phyloP scores from a whole-genome alignment of 2,329 filamentous ascomycete species.

The Fusarium incarnatum region DNA sequence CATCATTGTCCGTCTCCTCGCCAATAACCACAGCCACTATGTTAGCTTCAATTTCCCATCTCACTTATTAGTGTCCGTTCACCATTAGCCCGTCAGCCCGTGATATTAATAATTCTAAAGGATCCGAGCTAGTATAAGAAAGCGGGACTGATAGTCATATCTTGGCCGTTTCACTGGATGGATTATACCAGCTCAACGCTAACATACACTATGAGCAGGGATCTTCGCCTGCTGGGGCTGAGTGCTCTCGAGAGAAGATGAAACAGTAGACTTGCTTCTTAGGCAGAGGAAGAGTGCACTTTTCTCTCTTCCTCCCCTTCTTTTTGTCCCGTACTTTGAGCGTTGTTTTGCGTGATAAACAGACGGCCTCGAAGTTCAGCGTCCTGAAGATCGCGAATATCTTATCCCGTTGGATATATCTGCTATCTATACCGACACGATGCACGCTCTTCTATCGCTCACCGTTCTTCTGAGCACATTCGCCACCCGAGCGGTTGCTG shows the following conservation, averaged over 20 bases:
- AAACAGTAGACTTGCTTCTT: conserved; percentile 10
- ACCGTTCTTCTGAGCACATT: conserved; percentile 19
- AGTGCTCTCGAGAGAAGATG: conserved; percentile 5
- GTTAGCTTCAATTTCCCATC: conserved; percentile 11
- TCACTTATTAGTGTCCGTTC: background rate
- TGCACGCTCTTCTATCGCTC: conserved; percentile 20
- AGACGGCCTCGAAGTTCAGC: background rate
- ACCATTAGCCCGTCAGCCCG: background rate
- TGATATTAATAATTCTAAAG: conserved; percentile 20
- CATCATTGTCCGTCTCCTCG: background rate
- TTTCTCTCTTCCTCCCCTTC: background rate
- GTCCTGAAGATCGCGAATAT: background rate
- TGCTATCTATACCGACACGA: background rate
- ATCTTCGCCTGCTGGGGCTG: conserved; percentile 28
- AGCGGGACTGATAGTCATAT: conserved; percentile 3
- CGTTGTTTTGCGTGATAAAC: background rate
- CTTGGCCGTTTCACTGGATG: conserved; percentile 18
- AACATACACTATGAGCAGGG: conserved; percentile 3
- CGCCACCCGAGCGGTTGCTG: conserved; percentile 4
- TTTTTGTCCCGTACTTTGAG: background rate
- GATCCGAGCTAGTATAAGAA: conserved; percentile 17
- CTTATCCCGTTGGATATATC: background rate
- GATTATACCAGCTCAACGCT: conserved; percentile 10
- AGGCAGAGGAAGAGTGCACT: background rate
- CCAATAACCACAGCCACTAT: conserved; percentile 1